These are phyloP conservation scores for Tulasnella sp. DNA, from an alignment of 768 basidiomycete species.

Conservation along the genomic window DNA sequence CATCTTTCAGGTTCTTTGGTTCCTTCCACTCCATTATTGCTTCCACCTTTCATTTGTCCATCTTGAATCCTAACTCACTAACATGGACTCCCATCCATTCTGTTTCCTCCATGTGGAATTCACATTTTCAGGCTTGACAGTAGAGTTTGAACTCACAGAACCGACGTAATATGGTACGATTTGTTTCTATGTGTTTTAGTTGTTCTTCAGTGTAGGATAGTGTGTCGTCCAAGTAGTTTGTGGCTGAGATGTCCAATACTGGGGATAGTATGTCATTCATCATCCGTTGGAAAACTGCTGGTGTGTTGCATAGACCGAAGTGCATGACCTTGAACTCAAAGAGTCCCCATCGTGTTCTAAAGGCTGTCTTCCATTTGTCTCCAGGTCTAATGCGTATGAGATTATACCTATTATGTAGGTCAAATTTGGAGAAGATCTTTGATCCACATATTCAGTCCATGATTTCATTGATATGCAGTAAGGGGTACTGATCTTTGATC, in stretches of 20 bases:
- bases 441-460: not conserved
- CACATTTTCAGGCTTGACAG: constrained; percentile 20
- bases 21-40: constrained; percentile 17
- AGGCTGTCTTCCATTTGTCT: constrained; percentile 28
- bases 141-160: constrained; percentile 17
- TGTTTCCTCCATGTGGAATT: constrained; percentile 15
- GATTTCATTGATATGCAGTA: not conserved
- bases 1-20: constrained; percentile 17
- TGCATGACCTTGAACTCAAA: constrained; percentile 21
- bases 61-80: not conserved
- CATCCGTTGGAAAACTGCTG: constrained; percentile 21
- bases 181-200: constrained; percentile 14
- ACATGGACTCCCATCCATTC: constrained; percentile 20
- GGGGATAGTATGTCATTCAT: constrained; percentile 20
- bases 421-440: constrained; percentile 4
- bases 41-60: not conserved
- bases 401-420: constrained; percentile 16
- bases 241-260: constrained; percentile 14
- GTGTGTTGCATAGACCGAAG: constrained; percentile 22
- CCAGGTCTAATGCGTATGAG: constrained; percentile 21
- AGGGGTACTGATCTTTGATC: not conserved
- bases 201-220: constrained; percentile 10
- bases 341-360: constrained; percentile 22
- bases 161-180: constrained; percentile 15
- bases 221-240: constrained; percentile 21